Evolutionary conservation across 495 filamentous ascomycete genomes (phyloP), one percentile per base, ranked within the genome.

Genomic region (Lentithecium fluviatile): DNA sequence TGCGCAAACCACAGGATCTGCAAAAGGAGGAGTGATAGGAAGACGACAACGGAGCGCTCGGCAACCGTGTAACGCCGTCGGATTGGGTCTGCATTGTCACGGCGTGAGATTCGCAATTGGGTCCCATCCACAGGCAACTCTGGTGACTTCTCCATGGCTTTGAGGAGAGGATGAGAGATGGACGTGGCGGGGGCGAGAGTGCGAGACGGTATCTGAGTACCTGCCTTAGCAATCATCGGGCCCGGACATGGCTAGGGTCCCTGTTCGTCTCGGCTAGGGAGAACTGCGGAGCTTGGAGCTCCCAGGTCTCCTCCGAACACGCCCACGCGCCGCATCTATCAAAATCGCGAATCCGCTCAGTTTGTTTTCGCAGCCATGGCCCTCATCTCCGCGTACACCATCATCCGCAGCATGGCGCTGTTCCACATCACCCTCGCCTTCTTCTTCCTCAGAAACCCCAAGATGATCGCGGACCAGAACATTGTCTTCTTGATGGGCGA

Each of bases 401-500:
- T 95, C 66, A 82, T 96, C 60, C 86, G 88, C 64, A 84, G 82
- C 36, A 77, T 95, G 60, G 87, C 85, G 65, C 80, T 95, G 72
- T 88, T 93, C 78, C 86, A 93, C 73, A 74, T 94, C 60, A 87
- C 88, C 19, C 80, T 93, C 24, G 87, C 83, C 69, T 91, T 85
- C 74, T 90, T 91, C 80, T 86, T 95, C 76, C 80, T 91, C 69
- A 85, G 81, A 51, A 82, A 79, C 24, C 91, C 91, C 2, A 70
- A 73, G 37, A 74, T 78, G 57, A 80, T 96, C 61, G 83, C 86
- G 43, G 86, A 94, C 69, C 90, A 91, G 54, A 86, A 89, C 43
- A 66, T 95, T 10, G 89, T 95, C 51, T 92, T 84, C 67, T 82
- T 96, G 42, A 75, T 95, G 13, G 91, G 91, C 43, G 90, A 94